Evolutionary conservation across 2,329 filamentous ascomycete species (phyloP), one percentile per base, ranked within the genome.

Genomic region (Cadophora gregata): DNA sequence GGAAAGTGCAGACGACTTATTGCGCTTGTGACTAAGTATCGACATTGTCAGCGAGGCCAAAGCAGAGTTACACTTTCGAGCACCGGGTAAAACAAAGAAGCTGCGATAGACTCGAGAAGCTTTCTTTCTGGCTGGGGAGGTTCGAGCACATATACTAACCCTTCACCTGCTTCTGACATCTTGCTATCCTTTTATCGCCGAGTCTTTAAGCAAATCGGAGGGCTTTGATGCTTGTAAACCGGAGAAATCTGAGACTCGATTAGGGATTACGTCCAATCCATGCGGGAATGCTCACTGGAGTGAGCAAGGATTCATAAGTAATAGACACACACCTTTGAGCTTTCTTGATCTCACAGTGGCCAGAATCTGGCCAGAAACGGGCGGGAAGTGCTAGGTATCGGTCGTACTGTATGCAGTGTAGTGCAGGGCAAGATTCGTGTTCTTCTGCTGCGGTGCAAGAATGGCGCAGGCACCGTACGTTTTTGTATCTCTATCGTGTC

Each of bases 1-100:
- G 38, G 85, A 83, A 67, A 85, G 81, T 56, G 85, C 83, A 67
- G 86, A 78, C 65, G 86, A 79, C 74, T 83, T 85, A 67, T 81
- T 84, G 69, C 85, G 83, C 77, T 85, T 86, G 67, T 78, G 76
- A 65, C 74, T 77, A 68, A 62, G 61, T 56, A 69, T 59, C 16
- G 48, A 33, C 67, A 70, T 72, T 31, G 59, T 71, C 48, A 71
- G 69, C 61, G 65, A 55, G 12, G 38, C 14, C 19, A 56, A 19
- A 19, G 16, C 24, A 10, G 10, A 42, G 21, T 16, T 38, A 25
- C 25, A 36, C 24, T 53, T 38, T 53, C 24, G 27, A 24, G 4
- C 8, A 8, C 42, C 24, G 45, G 45, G 33, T 12, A 27, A n/a
- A 45, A 29, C 58, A 42, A 33, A 33, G 45, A 27, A 19, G 27